phyloP scores from a whole-genome alignment of 805 yeast species.

The Scheffersomyces coipomensis region DNA sequence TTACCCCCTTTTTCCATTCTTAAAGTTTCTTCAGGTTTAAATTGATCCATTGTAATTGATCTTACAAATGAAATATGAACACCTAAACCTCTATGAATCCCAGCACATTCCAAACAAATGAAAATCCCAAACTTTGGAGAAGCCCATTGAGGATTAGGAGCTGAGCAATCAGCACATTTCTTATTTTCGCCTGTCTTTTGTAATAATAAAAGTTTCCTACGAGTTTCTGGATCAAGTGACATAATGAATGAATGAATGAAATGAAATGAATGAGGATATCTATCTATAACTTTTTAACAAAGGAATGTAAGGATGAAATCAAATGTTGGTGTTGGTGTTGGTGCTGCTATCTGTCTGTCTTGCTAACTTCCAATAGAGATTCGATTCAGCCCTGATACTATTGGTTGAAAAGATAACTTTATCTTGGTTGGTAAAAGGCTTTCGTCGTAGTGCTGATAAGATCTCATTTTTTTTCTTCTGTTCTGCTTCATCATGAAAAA shows the following conservation, averaged over 20 bases:
- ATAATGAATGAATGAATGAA: conserved; percentile 14
- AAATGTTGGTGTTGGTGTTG: neutral
- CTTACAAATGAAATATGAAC: conserved; percentile 96
- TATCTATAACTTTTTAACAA: no score
- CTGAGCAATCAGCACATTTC: conserved; percentile 89
- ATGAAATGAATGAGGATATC: no score
- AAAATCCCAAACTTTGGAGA: conserved; percentile 97
- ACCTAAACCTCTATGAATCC: conserved; percentile 91
- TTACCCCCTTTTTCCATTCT: conserved; percentile 97
- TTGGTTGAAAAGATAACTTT: no score
- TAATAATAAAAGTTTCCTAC: conserved; percentile 69
- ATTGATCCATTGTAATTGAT: conserved; percentile 97
- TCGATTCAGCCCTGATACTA: no score
- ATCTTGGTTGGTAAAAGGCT: no score
- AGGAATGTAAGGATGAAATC: neutral
- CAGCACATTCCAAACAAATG: conserved; percentile 97
- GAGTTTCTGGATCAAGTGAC: conserved; percentile 93
- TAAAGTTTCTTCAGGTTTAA: conserved; percentile 85
- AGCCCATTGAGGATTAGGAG: conserved; percentile 99
- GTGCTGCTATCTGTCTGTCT: neutral
- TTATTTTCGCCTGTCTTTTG: conserved; percentile 76
- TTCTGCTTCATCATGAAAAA: no score
- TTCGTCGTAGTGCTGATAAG: no score
- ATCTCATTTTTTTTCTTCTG: no score
- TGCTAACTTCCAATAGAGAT: neutral